Evolutionary conservation across 805 yeast genomes (phyloP), one percentile per base, ranked within the genome.

Genomic region (Myxozyma monticola): DNA sequence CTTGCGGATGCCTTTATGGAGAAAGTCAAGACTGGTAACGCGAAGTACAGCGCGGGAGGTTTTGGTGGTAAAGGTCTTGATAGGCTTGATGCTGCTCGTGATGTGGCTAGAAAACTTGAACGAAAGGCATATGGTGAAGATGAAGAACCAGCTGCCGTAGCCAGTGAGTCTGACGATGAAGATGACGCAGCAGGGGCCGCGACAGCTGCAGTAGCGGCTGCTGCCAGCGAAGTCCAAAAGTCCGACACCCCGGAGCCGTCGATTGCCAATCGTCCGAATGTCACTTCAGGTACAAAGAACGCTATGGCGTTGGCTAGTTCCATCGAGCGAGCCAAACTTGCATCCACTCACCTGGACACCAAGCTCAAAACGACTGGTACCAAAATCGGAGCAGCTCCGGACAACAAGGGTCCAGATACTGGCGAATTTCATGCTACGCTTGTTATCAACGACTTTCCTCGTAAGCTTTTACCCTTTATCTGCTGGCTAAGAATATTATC

Each of bases 1-100:
- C 72, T 89, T 64, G 81, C 85, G 0, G 67, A 71, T 3, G 61
- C 68, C 34, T 88, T 86, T 65, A 69, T 78, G 49, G 73, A 68
- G 12, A 87, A 84, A 49, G 73, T 87, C 53, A 80, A 81, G 55
- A 64, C 71, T 1, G 96, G 95, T 0, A 81, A 83, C 46, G 83
- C 76, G 63, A 78, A 75, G 59, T 74, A 78, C 50, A 43, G 80
- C 47, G 41, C 33, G 24, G 42, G 46, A 3, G 99, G 99, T 0
- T 93, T 89, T 71, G 95, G 96, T 2, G 99, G 99, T 18, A 84
- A 85, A 59, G 98, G 98, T 1, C 73, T 90, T 45, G 91, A 84
- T 37, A 84, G 84, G 55, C 70, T 90, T 36, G 90, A 87, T 52
- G 79, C 80, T 51, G 66, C 74, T 6, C 69, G 93, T 49, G 77